These are phyloP conservation scores for Tetrahymena thermophila DNA, from an alignment of 73 alveolate species.

Conservation along the genomic window DNA sequence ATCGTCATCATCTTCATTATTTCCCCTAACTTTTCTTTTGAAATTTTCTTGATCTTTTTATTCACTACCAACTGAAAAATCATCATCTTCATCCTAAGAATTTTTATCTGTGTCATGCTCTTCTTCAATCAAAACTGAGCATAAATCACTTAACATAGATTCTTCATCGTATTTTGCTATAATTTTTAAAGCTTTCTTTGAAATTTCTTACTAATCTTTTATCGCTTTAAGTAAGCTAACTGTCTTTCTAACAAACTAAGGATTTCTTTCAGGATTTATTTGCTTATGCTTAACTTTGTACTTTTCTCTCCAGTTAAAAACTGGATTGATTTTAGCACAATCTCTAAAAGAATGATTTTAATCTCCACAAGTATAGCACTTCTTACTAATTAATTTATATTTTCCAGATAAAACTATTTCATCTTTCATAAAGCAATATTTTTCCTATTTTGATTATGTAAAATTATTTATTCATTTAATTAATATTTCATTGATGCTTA, in stretches of 20 bases:
- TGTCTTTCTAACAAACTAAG: not conserved
- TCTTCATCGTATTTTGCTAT: not conserved
- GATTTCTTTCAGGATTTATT: not conserved
- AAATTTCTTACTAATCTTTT: not conserved
- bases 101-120: not conserved
- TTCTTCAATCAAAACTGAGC: not conserved
- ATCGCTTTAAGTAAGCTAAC: not conserved
- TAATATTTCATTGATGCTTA: not conserved
- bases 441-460: not conserved
- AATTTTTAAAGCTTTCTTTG: not conserved
- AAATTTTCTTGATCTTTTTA: not conserved
- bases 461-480: too few relatives aligned
- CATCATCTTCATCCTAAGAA: not conserved
- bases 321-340: not conserved
- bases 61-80: not conserved
- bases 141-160: not conserved
- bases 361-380: not conserved
- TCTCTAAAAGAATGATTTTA: not conserved
- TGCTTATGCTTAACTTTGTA: not conserved
- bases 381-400: not conserved
- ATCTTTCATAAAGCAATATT: not conserved
- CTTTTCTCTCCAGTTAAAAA: not conserved
- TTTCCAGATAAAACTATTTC: not conserved
- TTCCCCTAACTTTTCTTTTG: not conserved
- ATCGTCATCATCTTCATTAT: not conserved